These are phyloP conservation scores for Rugonectria rugulosa DNA, from an alignment of 2,329 filamentous ascomycete genomes.

Conservation along the genomic window DNA sequence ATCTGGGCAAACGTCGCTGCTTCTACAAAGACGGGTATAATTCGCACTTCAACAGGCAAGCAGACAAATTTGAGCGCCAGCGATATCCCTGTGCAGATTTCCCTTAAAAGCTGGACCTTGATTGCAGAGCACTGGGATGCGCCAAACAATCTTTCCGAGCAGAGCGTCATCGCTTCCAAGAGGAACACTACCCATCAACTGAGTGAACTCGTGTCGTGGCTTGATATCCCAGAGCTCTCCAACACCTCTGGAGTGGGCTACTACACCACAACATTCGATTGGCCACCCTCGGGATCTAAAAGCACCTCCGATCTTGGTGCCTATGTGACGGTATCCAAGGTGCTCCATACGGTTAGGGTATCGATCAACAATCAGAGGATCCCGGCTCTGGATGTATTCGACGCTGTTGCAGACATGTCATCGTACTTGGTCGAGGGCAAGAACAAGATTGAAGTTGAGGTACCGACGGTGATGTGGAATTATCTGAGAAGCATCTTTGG, in stretches of 20 bases:
- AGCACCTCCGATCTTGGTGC: not conserved
- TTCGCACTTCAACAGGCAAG: not conserved
- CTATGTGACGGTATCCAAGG: not conserved
- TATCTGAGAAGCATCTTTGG: not conserved
- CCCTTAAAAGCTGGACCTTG: slow-evolving; percentile 3
- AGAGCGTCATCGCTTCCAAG: slow-evolving; percentile 1
- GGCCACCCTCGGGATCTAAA: not conserved
- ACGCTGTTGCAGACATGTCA: not conserved
- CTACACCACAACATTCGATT: slow-evolving; percentile 10
- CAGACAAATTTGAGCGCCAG: not conserved
- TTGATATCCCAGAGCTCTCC: not conserved
- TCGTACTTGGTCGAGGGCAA: not conserved
- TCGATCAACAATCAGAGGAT: not conserved
- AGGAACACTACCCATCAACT: not conserved
- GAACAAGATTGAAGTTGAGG: not conserved
- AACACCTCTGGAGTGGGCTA: slow-evolving; percentile 15
- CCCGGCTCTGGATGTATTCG: not conserved
- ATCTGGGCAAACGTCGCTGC: not conserved
- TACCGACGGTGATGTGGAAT: slow-evolving; percentile 15
- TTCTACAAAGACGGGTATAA: not conserved
- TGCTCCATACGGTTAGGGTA: not conserved
- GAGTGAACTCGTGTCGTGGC: not conserved
- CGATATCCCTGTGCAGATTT: not conserved
- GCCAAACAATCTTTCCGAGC: not conserved
- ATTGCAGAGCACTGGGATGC: slow-evolving; percentile 11